Percentiles rank a stretch among this genome's conserved stretches.
Conservation (phyloP, 768 basidiomycete species). For the Russula vinacea region DNA sequence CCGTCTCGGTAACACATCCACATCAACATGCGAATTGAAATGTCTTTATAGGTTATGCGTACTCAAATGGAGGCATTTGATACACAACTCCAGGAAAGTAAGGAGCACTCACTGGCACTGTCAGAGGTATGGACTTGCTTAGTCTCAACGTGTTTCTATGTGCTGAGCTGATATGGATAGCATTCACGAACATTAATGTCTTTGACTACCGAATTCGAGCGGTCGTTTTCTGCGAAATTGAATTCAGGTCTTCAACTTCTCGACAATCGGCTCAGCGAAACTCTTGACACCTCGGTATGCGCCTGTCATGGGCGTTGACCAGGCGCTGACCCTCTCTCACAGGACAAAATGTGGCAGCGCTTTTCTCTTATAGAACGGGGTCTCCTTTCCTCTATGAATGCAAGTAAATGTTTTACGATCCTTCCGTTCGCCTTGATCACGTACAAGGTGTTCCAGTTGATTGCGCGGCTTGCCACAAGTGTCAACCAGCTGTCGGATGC, state of each 20-base stretch:
- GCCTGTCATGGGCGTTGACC: background rate
- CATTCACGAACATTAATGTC: slow-evolving; percentile 10
- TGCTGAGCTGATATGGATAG: slow-evolving; percentile 2
- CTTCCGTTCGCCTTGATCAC: background rate
- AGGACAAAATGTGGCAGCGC: slow-evolving; percentile 21
- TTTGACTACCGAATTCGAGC: slow-evolving; percentile 22
- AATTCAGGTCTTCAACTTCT: slow-evolving; percentile 11
- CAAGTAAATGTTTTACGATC: slow-evolving; percentile 3
- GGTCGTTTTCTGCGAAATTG: slow-evolving; percentile 13
- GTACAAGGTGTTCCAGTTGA: slow-evolving; percentile 5
- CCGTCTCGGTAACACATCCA: background rate
- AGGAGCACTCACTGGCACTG: slow-evolving; percentile 14
- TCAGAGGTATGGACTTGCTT: slow-evolving; percentile 11
- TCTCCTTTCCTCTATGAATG: slow-evolving; percentile 18
- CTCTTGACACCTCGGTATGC: slow-evolving; percentile 13
- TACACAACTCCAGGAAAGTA: slow-evolving; percentile 19
- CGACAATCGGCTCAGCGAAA: slow-evolving; percentile 5
- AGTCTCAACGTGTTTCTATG: background rate
- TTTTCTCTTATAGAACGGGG: slow-evolving; percentile 14
- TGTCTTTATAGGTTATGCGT: slow-evolving; percentile 9
- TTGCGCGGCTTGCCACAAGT: slow-evolving; percentile 10
- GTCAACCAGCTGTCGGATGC: slow-evolving; percentile 4
- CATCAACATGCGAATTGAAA: background rate
- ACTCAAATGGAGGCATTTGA: slow-evolving; percentile 17
- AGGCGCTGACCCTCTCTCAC: background rate